Base-by-base conservation (phyloP, 805 yeast species). In the Kluyveromyces wickerhamii region DNA sequence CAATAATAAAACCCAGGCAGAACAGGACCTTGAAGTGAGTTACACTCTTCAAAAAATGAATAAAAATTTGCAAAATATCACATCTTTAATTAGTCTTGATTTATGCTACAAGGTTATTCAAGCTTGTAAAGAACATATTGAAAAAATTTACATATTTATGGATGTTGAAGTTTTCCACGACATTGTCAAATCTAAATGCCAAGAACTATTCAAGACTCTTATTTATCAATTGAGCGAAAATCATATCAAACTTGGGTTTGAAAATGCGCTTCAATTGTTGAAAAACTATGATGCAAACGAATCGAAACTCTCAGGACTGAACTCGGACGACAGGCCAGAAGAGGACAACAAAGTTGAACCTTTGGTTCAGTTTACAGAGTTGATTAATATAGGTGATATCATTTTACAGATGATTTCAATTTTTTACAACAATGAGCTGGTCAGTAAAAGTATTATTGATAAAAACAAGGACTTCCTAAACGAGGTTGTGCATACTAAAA, bases 361-460 rank as follows among this genome's bases (percentile, higher is more conserved):
- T 0, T 65, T 89, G 35, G 80, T 80, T 0, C 74, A 83, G 29
- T 89, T 92, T 48, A 81, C 94, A 12, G 96, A 89, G 52, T 68
- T 92, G 37, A 92, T 92, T 22, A 92, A 88, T 47, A 78, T 85
- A 40, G 96, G 96, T 4, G 98, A 89, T 56, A 64, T 89, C 38
- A 84, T 92, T 15, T 79, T 86, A 48, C 96, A 89, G 54, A 85
- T 89, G 94, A 63, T 88, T 28, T 87, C 83, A 34, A 84, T 86
- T 5, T 92, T 92, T 47, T 89, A 86, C 60, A 81, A 82, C 47
- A 88, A 84, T 53, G 97, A 89, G 53, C 67, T 89, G 44, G 54
- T 76, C 6, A 57, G 64, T 35, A 63, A 55, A 19, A 48, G 51
- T 21, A 67, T 85, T 15, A 74, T 86, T 18, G 77, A 79, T 46